Percentiles rank a stretch among this genome's conserved stretches.
Evolutionary conservation across 2,329 filamentous ascomycete genomes (phyloP).

Genomic region (Sporothrix mexicana): DNA sequence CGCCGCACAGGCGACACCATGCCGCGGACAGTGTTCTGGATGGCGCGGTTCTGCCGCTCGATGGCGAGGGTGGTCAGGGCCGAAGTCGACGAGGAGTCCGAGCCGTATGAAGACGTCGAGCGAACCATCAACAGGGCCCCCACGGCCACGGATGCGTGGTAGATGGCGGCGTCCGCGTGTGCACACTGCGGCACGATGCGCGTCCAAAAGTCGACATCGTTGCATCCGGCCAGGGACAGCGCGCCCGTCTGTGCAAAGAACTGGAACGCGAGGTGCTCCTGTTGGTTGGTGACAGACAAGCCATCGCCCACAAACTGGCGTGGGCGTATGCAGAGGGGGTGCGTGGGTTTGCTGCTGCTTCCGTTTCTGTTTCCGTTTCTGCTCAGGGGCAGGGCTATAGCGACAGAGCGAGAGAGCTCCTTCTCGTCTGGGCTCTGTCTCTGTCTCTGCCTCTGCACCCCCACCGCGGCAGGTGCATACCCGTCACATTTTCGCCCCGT

Average conservation of each 20-base stretch:
- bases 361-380: no score
- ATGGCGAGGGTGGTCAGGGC: background rate
- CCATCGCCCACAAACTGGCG: background rate
- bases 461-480: slow-evolving; percentile 1
- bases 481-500: slow-evolving; percentile 26
- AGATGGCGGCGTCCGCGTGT: slow-evolving; percentile 17
- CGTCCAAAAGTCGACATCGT: slow-evolving; percentile 25
- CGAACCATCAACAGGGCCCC: slow-evolving; percentile 8
- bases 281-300: background rate
- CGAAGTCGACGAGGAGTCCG: background rate
- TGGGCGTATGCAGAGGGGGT: background rate
- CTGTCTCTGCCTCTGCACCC: no score
- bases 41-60: slow-evolving; percentile 18
- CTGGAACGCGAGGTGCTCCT: slow-evolving; percentile 20
- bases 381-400: no score
- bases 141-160: slow-evolving; percentile 19
- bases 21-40: slow-evolving; percentile 19
- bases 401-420: no score
- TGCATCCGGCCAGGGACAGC: slow-evolving; percentile 4
- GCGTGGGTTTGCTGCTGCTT: background rate
- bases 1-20: background rate
- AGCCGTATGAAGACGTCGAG: background rate
- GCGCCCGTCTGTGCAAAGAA: slow-evolving; percentile 11
- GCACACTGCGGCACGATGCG: slow-evolving; percentile 21
- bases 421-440: no score